Conservation (phyloP, 1,284 basidiomycete species). For the Butyriboletus appendiculatus region DNA sequence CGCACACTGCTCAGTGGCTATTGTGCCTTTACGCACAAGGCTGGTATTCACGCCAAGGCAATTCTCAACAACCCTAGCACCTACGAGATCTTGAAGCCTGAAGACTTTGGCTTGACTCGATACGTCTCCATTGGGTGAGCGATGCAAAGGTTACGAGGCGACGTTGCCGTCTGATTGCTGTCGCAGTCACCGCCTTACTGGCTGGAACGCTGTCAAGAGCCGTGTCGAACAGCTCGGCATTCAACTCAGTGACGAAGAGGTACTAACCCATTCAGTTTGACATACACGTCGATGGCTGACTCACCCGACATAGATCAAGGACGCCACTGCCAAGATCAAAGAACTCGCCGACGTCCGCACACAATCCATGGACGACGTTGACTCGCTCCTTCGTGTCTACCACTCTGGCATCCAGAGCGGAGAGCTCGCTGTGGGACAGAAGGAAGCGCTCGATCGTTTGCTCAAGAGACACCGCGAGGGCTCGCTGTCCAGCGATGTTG, state of each 20-base stretch:
- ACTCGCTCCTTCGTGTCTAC: constrained; percentile 94
- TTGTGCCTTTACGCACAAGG: constrained; percentile 99
- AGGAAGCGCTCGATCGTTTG: constrained; percentile 82
- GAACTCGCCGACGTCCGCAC: constrained; percentile 98
- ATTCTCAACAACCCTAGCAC: constrained; percentile 99
- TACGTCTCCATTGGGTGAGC: constrained; percentile 95
- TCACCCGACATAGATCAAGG: constrained; percentile 72
- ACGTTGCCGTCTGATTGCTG: constrained; percentile 9
- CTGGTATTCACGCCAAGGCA: constrained; percentile 99
- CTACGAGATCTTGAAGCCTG: constrained; percentile 97
- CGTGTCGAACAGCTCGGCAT: constrained; percentile 97
- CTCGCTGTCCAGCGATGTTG: constrained; percentile 22
- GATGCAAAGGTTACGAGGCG: background rate
- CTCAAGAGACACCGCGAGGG: constrained; percentile 70
- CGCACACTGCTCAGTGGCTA: constrained; percentile 67
- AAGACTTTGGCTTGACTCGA: constrained; percentile 97
- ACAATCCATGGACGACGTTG: constrained; percentile 99
- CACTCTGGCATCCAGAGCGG: constrained; percentile 89
- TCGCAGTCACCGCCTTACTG: constrained; percentile 85
- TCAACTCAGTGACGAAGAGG: constrained; percentile 81
- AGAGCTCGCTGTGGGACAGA: constrained; percentile 85
- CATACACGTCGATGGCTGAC: background rate
- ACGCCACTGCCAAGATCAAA: constrained; percentile 99
- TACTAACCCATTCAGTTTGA: constrained; percentile 25
- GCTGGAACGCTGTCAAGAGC: constrained; percentile 99